Evolutionary conservation across 75 land plant species (phyloP).

Genomic region (Cupressus sempervirens): DNA sequence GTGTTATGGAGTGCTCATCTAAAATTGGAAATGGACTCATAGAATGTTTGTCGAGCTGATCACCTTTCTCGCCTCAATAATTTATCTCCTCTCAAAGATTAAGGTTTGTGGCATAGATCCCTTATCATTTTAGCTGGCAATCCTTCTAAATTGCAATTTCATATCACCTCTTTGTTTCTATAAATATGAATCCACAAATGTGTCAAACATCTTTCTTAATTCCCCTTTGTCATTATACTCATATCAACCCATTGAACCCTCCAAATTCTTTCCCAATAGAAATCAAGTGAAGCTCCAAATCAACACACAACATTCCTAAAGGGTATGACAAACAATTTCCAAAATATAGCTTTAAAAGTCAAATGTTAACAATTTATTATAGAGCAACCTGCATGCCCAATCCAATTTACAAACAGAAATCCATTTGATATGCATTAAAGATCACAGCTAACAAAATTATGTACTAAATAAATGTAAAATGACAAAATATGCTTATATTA

Average conservation of each 20-base stretch:
- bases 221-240: not conserved
- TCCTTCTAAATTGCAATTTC: too few relatives aligned
- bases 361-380: not conserved
- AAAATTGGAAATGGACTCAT: too few relatives aligned
- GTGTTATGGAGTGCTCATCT: too few relatives aligned
- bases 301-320: not conserved
- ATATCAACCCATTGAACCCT: not conserved
- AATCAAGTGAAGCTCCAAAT: not conserved
- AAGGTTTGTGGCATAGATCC: too few relatives aligned
- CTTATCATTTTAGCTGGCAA: too few relatives aligned
- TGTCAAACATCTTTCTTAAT: too few relatives aligned
- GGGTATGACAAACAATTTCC: not conserved
- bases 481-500: not conserved
- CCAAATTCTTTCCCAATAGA: not conserved
- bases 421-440: not conserved
- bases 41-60: too few relatives aligned
- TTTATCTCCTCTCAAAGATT: too few relatives aligned
- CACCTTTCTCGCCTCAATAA: too few relatives aligned
- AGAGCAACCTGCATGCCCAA: not conserved
- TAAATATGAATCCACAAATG: too few relatives aligned
- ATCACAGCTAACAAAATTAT: not conserved
- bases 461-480: not conserved
- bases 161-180: too few relatives aligned
- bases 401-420: not conserved
- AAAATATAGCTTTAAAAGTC: not conserved